A percentile compares a stretch with the other conserved stretches of the same genome.
phyloP scores from a whole-genome alignment of 306 rosid species.

The Sphenostylis stenocarpa region DNA sequence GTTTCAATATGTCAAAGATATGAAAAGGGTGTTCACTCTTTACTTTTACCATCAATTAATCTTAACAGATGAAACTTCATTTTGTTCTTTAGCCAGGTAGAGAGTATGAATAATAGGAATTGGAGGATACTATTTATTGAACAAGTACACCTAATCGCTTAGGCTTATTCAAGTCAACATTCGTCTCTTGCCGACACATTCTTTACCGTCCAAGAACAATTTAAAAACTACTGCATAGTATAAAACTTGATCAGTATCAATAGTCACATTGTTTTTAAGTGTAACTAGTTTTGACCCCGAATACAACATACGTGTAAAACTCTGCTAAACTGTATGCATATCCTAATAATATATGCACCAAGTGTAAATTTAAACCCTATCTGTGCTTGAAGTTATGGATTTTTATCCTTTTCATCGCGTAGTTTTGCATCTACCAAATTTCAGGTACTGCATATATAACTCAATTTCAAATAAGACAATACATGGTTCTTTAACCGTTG shows the following conservation, averaged over 20 bases:
- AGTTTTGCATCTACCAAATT: not conserved
- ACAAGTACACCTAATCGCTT: conserved; percentile 13
- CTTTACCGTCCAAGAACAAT: conserved; percentile 24
- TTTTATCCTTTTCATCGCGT: not conserved
- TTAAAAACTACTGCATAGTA: not conserved
- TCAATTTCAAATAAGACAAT: conserved; percentile 4
- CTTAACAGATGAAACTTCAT: conserved; percentile 2
- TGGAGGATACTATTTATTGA: conserved; percentile 15
- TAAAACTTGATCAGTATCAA: conserved; percentile 22
- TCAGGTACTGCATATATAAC: not conserved
- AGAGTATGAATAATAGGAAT: conserved; percentile 1
- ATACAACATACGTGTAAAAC: not conserved
- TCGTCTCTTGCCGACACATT: conserved; percentile 37
- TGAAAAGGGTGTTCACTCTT: conserved; percentile 16
- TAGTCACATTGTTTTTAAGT: no score
- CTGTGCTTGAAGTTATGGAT: not conserved
- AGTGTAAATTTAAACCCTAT: not conserved
- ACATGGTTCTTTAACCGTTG: no score
- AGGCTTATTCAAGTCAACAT: conserved; percentile 35
- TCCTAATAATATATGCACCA: not conserved
- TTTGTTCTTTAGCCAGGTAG: conserved; percentile 29
- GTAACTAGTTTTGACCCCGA: not conserved
- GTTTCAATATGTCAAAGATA: not conserved
- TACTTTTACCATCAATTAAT: conserved; percentile 31
- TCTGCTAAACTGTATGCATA: not conserved